phyloP scores from a whole-genome alignment of 176 grass and related monocot genomes.

The Bolboschoenus planiculmis region DNA sequence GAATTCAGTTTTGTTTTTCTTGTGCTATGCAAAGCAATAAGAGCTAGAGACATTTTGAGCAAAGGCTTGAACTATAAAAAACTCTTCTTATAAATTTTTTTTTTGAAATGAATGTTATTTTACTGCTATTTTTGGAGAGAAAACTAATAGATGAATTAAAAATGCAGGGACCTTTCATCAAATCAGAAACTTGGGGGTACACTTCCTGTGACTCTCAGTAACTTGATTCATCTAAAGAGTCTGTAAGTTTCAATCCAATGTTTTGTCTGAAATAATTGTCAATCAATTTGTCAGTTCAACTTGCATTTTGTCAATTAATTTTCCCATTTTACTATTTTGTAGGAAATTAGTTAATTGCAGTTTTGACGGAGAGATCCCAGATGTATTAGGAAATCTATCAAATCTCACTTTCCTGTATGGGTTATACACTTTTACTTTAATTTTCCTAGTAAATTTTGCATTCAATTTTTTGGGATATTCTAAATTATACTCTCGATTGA shows the following conservation, averaged over 20 bases:
- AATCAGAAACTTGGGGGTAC: slow-evolving; percentile 36
- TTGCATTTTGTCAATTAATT: slow-evolving; percentile 12
- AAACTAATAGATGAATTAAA: neutral
- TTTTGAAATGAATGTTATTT: neutral
- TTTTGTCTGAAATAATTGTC: neutral
- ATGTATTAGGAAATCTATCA: slow-evolving; percentile 54
- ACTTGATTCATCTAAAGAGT: slow-evolving; percentile 37
- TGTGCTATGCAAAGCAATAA: neutral
- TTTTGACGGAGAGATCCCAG: slow-evolving; percentile 51
- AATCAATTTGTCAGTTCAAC: neutral
- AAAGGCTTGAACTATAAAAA: neutral
- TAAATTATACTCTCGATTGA: neutral
- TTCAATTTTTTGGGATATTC: neutral
- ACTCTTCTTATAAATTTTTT: neutral
- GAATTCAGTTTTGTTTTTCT: neutral
- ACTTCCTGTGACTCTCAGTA: slow-evolving; percentile 44
- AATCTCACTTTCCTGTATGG: slow-evolving; percentile 53
- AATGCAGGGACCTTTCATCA: slow-evolving; percentile 71
- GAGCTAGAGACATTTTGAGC: neutral
- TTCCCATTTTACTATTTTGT: neutral
- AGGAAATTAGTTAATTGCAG: slow-evolving; percentile 51
- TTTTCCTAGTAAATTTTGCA: neutral
- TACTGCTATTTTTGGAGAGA: neutral
- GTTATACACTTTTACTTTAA: neutral
- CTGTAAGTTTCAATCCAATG: slow-evolving; percentile 45